A percentile compares a stretch with the other conserved stretches of the same genome.
phyloP scores from a whole-genome alignment of 2,329 filamentous ascomycete species.

The Fusarium nanum region DNA sequence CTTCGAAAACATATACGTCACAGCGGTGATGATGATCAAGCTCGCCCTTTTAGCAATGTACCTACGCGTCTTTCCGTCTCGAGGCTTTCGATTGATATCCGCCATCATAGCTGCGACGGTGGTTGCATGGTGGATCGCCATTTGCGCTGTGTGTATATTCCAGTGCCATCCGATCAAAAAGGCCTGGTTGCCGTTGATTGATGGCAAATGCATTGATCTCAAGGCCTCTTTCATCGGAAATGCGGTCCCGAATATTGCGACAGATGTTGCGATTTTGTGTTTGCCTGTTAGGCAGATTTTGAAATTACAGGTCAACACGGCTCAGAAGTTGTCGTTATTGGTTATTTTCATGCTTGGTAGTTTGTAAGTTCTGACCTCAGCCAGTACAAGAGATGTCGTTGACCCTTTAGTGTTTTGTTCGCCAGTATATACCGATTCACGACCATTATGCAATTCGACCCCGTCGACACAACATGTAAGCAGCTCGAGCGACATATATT shows the following conservation, averaged over 20 bases:
- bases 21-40: slow-evolving; percentile 29
- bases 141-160: slow-evolving; percentile 32
- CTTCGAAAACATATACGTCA: slow-evolving; percentile 34
- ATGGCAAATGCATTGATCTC: slow-evolving; percentile 26
- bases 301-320: slow-evolving; percentile 29
- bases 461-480: slow-evolving; percentile 20
- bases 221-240: slow-evolving; percentile 34
- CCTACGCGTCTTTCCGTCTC: slow-evolving; percentile 28
- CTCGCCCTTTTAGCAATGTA: slow-evolving; percentile 29
- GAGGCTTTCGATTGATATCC: slow-evolving; percentile 14
- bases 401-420: slow-evolving; percentile 11
- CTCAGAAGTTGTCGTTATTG: slow-evolving; percentile 25
- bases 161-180: slow-evolving; percentile 25
- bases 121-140: slow-evolving; percentile 30
- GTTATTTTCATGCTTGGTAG: slow-evolving; percentile 33
- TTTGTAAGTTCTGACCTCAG: slow-evolving; percentile 6
- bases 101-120: slow-evolving; percentile 11
- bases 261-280: slow-evolving; percentile 24
- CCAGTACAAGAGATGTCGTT: fast-evolving
- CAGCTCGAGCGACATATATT: fast-evolving
- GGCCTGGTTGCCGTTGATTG: slow-evolving; percentile 23
- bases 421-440: slow-evolving; percentile 37
- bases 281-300: slow-evolving; percentile 19
- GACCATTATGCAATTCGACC: slow-evolving; percentile 32
- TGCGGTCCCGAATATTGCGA: slow-evolving; percentile 30